Conservation (phyloP, 768 basidiomycete species). For the Tremella mesenterica region DNA sequence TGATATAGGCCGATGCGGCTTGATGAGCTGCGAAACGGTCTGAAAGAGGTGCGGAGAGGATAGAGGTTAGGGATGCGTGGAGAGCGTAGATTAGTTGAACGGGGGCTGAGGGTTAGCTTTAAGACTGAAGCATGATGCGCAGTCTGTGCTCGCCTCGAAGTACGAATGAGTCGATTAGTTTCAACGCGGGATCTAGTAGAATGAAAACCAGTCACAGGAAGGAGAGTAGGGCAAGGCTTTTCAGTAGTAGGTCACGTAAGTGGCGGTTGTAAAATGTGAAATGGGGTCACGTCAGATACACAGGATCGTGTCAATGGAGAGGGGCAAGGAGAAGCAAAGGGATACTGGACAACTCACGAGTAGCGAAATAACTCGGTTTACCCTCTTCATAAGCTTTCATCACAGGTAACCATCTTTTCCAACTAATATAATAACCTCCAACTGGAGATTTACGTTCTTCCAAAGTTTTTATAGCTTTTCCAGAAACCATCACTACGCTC, state of each 20-base stretch:
- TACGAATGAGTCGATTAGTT: no score
- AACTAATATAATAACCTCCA: slow-evolving; percentile 75
- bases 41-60: slow-evolving; percentile 62
- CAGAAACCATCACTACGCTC: slow-evolving; percentile 72
- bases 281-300: no score
- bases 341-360: slow-evolving; percentile 43
- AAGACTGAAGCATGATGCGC: not conserved
- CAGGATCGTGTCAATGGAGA: not conserved
- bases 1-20: slow-evolving; percentile 60
- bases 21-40: slow-evolving; percentile 72
- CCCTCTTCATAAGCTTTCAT: slow-evolving; percentile 89
- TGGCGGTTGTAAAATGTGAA: no score
- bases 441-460: slow-evolving; percentile 58
- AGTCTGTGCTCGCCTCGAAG: no score
- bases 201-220: not conserved
- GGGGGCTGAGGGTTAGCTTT: slow-evolving; percentile 49
- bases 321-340: not conserved
- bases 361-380: slow-evolving; percentile 80
- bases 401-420: slow-evolving; percentile 80
- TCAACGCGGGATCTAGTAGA: not conserved
- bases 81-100: slow-evolving; percentile 91
- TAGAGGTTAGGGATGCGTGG: slow-evolving; percentile 65
- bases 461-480: slow-evolving; percentile 65
- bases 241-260: no score
- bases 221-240: no score